Percentiles rank a stretch among this genome's conserved stretches.
Conservation (phyloP, 805 yeast genomes). For the Candida pseudoglaebosa region DNA sequence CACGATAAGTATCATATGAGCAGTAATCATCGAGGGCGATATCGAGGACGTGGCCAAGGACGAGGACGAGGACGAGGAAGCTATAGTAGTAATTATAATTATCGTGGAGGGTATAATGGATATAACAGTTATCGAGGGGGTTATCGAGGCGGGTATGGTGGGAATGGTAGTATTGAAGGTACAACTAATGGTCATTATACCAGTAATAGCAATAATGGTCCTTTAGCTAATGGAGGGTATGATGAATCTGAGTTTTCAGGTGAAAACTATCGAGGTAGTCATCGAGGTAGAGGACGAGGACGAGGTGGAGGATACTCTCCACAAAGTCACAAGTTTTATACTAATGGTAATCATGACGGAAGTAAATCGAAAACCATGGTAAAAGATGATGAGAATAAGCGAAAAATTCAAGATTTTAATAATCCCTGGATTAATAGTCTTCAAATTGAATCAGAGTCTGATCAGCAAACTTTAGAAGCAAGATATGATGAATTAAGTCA, state of each 20-base stretch:
- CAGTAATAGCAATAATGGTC: neutral
- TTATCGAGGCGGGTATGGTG: neutral
- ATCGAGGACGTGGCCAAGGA: constrained; percentile 2
- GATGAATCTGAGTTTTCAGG: neutral
- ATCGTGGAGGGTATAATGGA: constrained; percentile 7
- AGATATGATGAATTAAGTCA: constrained; percentile 21
- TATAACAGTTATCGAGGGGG: constrained; percentile 10
- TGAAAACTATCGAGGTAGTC: constrained; percentile 12
- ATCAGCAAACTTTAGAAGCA: constrained; percentile 21
- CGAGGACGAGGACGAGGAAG: constrained; percentile 5
- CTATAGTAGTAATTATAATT: constrained; percentile 2
- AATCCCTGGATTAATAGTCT: constrained; percentile 35
- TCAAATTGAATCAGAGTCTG: constrained; percentile 22
- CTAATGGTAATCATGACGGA: neutral
- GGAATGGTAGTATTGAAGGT: neutral
- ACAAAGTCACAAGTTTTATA: neutral
- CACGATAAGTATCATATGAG: constrained; percentile 3
- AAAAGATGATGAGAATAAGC: neutral
- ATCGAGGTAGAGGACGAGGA: constrained; percentile 14
- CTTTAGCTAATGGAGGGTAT: neutral
- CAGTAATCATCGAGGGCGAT: constrained; percentile 5
- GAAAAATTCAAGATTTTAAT: constrained; percentile 11
- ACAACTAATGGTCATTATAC: neutral
- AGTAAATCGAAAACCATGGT: neutral
- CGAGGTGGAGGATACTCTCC: constrained; percentile 15